These are phyloP conservation scores for Excoecaria agallocha DNA, from an alignment of 345 rosid genomes.

Conservation along the genomic window DNA sequence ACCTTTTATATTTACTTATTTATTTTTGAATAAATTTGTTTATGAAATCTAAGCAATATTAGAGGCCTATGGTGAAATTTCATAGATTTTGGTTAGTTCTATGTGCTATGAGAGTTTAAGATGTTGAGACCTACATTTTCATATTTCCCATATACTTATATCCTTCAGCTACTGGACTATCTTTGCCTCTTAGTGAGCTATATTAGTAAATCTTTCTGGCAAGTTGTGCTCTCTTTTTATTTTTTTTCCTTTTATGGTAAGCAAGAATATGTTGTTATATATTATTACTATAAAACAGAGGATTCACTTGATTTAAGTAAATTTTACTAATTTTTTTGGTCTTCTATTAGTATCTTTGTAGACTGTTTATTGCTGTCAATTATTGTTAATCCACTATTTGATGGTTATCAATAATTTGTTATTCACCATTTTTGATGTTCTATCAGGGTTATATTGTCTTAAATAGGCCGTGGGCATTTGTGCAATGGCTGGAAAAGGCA, in stretches of 20 bases:
- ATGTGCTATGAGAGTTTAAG: neutral
- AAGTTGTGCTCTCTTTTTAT: neutral
- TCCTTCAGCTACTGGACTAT: neutral
- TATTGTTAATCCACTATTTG: neutral
- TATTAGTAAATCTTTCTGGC: neutral
- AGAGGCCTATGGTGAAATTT: too few species aligned
- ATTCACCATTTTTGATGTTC: conserved; percentile 8
- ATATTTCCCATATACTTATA: neutral
- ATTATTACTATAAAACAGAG: neutral
- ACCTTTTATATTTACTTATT: neutral
- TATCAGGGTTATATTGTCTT: conserved; percentile 87
- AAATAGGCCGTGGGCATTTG: conserved; percentile 98
- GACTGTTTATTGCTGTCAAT: too few species aligned
- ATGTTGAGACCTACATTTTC: neutral
- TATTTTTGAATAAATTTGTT: neutral
- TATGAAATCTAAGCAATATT: neutral
- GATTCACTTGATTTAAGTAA: neutral
- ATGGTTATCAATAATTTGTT: neutral
- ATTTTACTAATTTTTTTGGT: neutral
- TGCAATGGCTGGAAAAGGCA: conserved; percentile 92
- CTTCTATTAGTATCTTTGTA: neutral
- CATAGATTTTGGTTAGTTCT: neutral
- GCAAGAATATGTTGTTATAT: neutral
- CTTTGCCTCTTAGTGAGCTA: too few species aligned
- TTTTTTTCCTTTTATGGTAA: too few species aligned